Evolutionary conservation across 1,284 basidiomycete species (phyloP).

Genomic region (Tilletia walkeri): DNA sequence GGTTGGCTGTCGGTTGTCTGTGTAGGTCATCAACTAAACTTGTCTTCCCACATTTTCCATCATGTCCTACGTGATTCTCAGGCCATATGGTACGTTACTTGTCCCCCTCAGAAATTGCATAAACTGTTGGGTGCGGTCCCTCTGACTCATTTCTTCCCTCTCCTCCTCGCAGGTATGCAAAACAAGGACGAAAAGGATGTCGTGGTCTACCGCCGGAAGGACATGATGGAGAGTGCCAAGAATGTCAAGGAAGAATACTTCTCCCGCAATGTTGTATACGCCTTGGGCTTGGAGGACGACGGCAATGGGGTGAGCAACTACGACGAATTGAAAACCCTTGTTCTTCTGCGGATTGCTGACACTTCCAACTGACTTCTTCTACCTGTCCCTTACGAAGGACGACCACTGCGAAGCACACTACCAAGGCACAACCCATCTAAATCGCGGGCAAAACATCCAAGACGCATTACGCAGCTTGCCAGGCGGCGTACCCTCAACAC

Average conservation of each 20-base stretch:
- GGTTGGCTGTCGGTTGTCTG: too few species aligned
- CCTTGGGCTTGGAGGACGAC: constrained; percentile 36
- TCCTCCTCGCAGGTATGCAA: not conserved
- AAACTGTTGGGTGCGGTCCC: not conserved
- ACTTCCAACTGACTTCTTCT: not conserved
- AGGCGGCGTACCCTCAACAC: constrained; percentile 12
- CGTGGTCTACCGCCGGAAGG: not conserved
- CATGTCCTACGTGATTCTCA: not conserved
- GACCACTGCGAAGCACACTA: constrained; percentile 45
- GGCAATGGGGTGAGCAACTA: constrained; percentile 28
- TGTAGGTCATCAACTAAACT: too few species aligned
- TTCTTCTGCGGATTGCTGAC: not conserved
- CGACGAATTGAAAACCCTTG: not conserved
- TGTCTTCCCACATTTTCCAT: not conserved
- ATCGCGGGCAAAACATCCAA: constrained; percentile 41
- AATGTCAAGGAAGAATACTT: constrained; percentile 34
- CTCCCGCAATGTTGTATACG: constrained; percentile 36
- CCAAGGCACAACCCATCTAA: constrained; percentile 42
- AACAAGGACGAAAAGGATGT: constrained; percentile 4
- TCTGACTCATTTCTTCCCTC: not conserved
- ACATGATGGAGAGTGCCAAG: constrained; percentile 29
- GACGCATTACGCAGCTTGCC: constrained; percentile 14
- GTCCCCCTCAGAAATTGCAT: too few species aligned
- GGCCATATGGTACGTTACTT: constrained; percentile 13
- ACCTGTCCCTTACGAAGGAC: constrained; percentile 21